Conservation (phyloP, 306 rosid species). For the Sophora flavescens region DNA sequence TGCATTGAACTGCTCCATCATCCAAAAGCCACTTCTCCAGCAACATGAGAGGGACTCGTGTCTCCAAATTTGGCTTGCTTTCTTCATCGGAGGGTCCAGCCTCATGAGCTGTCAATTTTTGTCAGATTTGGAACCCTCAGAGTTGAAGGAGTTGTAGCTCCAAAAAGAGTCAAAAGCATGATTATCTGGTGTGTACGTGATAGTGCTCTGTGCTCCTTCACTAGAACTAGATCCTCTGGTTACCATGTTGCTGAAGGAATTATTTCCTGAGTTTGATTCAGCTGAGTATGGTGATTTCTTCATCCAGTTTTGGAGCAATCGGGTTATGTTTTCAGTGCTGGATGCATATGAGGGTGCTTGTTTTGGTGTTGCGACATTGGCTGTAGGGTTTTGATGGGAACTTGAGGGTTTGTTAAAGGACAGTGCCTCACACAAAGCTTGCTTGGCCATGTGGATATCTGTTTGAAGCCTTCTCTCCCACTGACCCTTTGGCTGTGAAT, state of each 20-base stretch:
- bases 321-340: conserved; percentile 78
- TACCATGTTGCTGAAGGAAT: conserved; percentile 10
- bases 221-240: conserved; percentile 49
- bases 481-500: conserved; percentile 70
- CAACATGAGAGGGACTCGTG: conserved; percentile 68
- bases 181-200: conserved; percentile 48
- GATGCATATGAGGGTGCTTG: conserved; percentile 65
- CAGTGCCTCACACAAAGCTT: conserved; percentile 85
- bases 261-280: conserved; percentile 36
- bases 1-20: conserved; percentile 60
- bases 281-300: conserved; percentile 58
- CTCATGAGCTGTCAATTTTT: conserved; percentile 38
- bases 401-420: conserved; percentile 73
- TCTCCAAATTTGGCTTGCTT: conserved; percentile 54
- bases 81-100: conserved; percentile 52
- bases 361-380: neutral
- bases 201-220: conserved; percentile 59
- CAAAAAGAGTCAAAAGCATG: conserved; percentile 57
- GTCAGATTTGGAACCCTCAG: conserved; percentile 55
- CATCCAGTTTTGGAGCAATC: conserved; percentile 76
- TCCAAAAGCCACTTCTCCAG: conserved; percentile 90
- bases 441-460: conserved; percentile 89
- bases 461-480: conserved; percentile 99
- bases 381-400: neutral
- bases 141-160: conserved; percentile 54